Base-by-base conservation (phyloP, 2,329 filamentous ascomycete species). In the Penicillium sp. region DNA sequence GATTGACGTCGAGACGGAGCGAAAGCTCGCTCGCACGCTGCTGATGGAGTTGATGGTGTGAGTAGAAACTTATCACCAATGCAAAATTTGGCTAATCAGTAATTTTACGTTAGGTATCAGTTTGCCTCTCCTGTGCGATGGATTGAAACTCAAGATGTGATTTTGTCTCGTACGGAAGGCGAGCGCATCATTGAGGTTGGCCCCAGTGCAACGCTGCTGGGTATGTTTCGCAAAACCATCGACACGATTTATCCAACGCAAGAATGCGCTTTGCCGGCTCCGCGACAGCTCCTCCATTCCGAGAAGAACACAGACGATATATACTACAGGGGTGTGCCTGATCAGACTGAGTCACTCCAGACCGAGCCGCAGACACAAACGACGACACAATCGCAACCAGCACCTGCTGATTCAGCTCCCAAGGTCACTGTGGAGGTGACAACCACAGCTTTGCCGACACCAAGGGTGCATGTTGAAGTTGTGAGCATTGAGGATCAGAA, bases 171-270 rank as follows among this genome's bases (percentile, higher is more conserved):
- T 3, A 53, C 56, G 24, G 54, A 60, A 18, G 66, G 60, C 24
- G 64, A 71, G 45, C 61, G 67, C 36, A 50, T 71, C 24, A 62
- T 75, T 48, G 72, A 75, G 59, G 65, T 75, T 44, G 73, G 72
- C 14, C 72, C 72, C 1, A 61, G 64, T n/a, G 57, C 67, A 29
- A 71, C 64, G 3, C 51, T 75, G 42, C 61, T 61, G 10, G 66
- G 61, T 24, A 74, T 74, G 71, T 63, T 67, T 31, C 69, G 69
- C 55, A 62, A 64, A 49, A 73, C 69, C 18, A 41, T 50, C 39
- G 24, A 50, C 18, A 44, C 42, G 1, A 44, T 32, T 7, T 29
- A 44, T 10, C 27, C 42, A 7, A 44, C 42, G 9, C 22, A 44
- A 44, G 42, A 44, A 44, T 44, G 42, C 24, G 16, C 42, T 31